phyloP scores from a whole-genome alignment of 306 rosid species.

The Vigna hirtella region DNA sequence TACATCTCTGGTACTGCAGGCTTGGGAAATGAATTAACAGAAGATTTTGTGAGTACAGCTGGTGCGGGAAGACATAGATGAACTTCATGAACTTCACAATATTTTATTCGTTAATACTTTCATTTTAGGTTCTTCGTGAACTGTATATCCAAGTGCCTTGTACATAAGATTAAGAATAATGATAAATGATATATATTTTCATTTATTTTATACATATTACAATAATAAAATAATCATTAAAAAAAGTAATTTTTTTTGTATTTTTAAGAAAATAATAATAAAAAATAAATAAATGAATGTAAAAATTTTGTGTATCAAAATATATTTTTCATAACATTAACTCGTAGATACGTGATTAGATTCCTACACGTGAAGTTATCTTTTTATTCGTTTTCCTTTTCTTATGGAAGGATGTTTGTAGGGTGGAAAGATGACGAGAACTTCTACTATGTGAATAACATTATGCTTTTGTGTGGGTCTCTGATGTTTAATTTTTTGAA shows the following conservation, averaged over 20 bases:
- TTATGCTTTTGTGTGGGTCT: no score
- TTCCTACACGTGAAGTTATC: background rate
- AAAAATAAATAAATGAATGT: no score
- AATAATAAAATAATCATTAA: no score
- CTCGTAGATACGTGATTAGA: conserved; percentile 22
- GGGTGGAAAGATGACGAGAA: background rate
- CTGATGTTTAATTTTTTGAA: no score
- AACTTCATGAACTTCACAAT: conserved; percentile 34
- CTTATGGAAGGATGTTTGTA: background rate
- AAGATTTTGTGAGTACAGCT: conserved; percentile 31
- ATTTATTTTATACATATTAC: no score
- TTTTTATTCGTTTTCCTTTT: background rate
- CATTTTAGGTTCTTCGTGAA: conserved; percentile 40
- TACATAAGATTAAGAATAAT: conserved; percentile 32
- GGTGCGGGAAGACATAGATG: conserved; percentile 37
- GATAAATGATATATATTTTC: no score
- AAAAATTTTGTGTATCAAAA: no score
- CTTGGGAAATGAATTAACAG: conserved; percentile 72
- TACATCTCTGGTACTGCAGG: conserved; percentile 60
- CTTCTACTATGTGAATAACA: background rate
- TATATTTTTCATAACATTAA: conserved; percentile 16
- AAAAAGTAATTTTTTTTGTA: no score
- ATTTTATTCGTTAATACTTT: conserved; percentile 43
- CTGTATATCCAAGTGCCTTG: conserved; percentile 43
- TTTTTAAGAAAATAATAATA: no score